Evolutionary conservation across 441 rosid genomes (phyloP).

Genomic region (Melastoma candidum): DNA sequence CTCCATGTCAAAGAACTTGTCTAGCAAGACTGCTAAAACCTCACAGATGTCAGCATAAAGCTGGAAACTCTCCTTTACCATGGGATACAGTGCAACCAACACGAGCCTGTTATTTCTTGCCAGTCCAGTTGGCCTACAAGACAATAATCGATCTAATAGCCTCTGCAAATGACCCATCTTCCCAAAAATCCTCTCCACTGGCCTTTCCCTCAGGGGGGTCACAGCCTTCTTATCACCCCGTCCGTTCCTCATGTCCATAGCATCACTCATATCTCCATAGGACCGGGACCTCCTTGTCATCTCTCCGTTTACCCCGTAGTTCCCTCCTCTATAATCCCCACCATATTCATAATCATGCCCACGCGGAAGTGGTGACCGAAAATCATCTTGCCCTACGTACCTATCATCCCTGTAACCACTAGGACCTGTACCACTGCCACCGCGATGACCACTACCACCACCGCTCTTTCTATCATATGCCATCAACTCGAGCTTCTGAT

Average conservation of each 20-base stretch:
- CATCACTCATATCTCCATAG: constrained; percentile 75
- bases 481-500: constrained; percentile 67
- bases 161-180: constrained; percentile 87
- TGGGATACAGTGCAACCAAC: constrained; percentile 58
- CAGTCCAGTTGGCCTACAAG: constrained; percentile 74
- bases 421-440: constrained; percentile 15
- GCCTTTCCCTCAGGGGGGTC: constrained; percentile 83
- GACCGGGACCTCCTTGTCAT: constrained; percentile 56
- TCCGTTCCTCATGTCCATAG: constrained; percentile 31
- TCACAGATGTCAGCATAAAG: constrained; percentile 81
- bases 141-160: constrained; percentile 69
- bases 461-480: constrained; percentile 50
- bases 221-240: constrained; percentile 27
- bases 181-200: constrained; percentile 68
- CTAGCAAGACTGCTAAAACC: constrained; percentile 82
- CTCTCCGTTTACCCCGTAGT: constrained; percentile 36
- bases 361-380: constrained; percentile 65
- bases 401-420: constrained; percentile 39
- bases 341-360: constrained; percentile 54
- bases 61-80: constrained; percentile 84
- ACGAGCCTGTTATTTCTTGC: constrained; percentile 73
- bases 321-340: constrained; percentile 32
- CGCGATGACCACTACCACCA: constrained; percentile 17
- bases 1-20: constrained; percentile 91
- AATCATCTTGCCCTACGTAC: constrained; percentile 35